Evolutionary conservation across 495 filamentous ascomycete species (phyloP), one percentile per base, ranked within the genome.

Genomic region (Usnea hakonensis): DNA sequence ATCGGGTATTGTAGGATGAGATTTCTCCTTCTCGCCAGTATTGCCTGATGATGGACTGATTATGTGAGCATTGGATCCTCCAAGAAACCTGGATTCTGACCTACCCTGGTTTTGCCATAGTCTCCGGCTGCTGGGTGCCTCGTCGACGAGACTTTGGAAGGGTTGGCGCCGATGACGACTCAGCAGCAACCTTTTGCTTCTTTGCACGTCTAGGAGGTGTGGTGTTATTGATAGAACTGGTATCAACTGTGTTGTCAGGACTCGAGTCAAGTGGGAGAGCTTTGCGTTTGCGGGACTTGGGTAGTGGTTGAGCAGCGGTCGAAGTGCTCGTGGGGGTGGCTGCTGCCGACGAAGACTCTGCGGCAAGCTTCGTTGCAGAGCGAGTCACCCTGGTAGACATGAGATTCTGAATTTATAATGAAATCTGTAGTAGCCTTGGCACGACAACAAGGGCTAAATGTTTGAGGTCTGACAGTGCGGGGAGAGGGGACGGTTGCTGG

Each of bases 301-400:
- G 28, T 55, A 14, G 65, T 26, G 58, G 28, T 30, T 64, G 58
- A 50, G 58, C 50, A n/a, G 36, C 41, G 52, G 40, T 55, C 17
- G 55, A 53, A 35, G 46, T 58, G 41, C 13, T 56, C 37, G 48
- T 19, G 11, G 63, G 44, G 28, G 71, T 59, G 53, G 68, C 64
- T 58, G 65, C 52, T 21, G 74, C 70, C 55, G 72, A 64, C 60
- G 69, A 73, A 57, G 74, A 64, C 60, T 82, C 83, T 77, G 87
- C 87, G 73, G 87, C 87, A 80, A 84, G 81, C 79, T 87, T 87
- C 75, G 88, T 84, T 68, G 88, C 83, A 67, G 88, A 90, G 74
- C 88, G 85, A 77, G 88, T 91, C 62, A 87, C 81, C 85, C 89
- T 92, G 83, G 82, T 73, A 81, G 88, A 88, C 88, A 90, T 91